phyloP scores from a whole-genome alignment of 2,329 filamentous ascomycete genomes.

The Aureobasidium sp. region DNA sequence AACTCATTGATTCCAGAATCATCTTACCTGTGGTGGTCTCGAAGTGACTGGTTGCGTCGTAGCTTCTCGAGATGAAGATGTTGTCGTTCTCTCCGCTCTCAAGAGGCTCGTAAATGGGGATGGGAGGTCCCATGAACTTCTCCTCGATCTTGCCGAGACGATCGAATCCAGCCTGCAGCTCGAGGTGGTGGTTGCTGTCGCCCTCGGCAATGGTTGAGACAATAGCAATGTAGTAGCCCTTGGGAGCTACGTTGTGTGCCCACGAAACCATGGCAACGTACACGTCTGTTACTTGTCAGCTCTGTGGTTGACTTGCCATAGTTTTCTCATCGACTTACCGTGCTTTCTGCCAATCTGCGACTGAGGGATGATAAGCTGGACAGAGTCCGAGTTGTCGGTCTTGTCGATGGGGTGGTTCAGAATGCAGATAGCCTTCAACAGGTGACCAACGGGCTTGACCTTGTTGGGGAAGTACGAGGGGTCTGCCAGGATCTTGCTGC shows the following conservation, averaged over 20 bases:
- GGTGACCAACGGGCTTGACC: constrained; percentile 76
- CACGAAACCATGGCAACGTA: constrained; percentile 95
- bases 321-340: constrained; percentile 46
- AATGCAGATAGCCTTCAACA: constrained; percentile 95
- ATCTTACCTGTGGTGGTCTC: constrained; percentile 66
- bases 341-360: constrained; percentile 96
- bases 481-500: constrained; percentile 91
- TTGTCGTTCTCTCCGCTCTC: constrained; percentile 77
- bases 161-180: constrained; percentile 86
- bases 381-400: constrained; percentile 80
- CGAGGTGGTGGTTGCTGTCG: constrained; percentile 85
- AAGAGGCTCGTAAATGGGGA: constrained; percentile 87
- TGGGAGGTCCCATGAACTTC: constrained; percentile 90
- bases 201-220: constrained; percentile 96
- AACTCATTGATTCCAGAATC: not conserved
- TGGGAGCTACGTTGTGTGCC: constrained; percentile 95
- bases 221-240: constrained; percentile 98
- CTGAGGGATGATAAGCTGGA: constrained; percentile 95
- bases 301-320: not conserved
- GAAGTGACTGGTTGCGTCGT: constrained; percentile 96
- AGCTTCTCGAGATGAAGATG: constrained; percentile 97
- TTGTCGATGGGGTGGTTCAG: constrained; percentile 89
- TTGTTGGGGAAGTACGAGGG: constrained; percentile 94
- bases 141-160: constrained; percentile 90
- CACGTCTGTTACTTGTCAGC: constrained; percentile 54